Conservation (phyloP, 225 moss, liverwort and hornwort species). For the Sphagnum tenellum region DNA sequence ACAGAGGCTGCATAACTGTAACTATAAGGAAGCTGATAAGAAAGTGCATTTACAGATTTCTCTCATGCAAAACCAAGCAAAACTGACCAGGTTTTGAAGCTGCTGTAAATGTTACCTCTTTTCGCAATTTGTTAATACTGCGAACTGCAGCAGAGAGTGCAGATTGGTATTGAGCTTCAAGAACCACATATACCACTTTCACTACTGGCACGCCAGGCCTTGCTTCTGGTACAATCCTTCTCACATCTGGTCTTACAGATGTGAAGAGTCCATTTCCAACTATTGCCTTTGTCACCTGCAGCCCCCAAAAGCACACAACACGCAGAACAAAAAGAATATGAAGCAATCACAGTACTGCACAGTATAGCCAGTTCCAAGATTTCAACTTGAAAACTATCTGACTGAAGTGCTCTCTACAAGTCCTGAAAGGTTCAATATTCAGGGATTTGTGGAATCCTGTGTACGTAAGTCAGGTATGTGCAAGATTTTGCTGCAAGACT, state of each 20-base stretch:
- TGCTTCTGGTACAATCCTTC: slow-evolving; percentile 94
- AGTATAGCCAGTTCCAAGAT: no score
- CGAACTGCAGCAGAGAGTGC: slow-evolving; percentile 89
- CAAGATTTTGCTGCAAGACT: no score
- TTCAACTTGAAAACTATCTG: not conserved
- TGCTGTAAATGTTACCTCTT: slow-evolving; percentile 18
- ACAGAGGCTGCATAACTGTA: not conserved
- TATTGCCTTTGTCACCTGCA: slow-evolving; percentile 19
- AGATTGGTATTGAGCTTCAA: slow-evolving; percentile 94
- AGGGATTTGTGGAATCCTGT: no score
- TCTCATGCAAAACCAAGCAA: no score
- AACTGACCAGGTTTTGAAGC: no score
- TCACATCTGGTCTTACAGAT: slow-evolving; percentile 74
- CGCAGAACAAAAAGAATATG: not conserved
- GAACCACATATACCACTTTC: slow-evolving; percentile 92
- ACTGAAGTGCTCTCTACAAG: not conserved
- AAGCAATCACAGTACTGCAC: not conserved
- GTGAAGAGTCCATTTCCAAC: slow-evolving; percentile 91
- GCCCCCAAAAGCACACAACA: not conserved
- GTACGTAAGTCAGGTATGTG: no score
- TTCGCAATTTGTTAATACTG: slow-evolving; percentile 66
- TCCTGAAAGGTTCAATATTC: not conserved
- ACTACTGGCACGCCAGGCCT: slow-evolving; percentile 77
- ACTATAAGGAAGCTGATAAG: not conserved
- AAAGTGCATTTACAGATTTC: not conserved